Base-by-base conservation (phyloP, 495 filamentous ascomycete species). In the Penicillium angulare region DNA sequence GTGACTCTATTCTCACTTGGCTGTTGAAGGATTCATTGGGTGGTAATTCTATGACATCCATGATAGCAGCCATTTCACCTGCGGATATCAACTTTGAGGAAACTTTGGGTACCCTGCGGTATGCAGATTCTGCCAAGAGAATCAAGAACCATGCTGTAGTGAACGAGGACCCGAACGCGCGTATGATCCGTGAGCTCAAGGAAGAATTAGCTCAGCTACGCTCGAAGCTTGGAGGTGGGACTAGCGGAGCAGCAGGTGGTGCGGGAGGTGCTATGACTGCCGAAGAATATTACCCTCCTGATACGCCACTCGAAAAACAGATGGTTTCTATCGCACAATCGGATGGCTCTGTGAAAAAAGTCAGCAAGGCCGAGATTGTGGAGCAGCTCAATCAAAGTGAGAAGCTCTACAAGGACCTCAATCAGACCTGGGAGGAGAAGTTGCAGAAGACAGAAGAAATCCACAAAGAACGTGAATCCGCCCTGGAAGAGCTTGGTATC, bases 131-230 rank as follows among this genome's bases (percentile, higher is more conserved):
- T 6, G 93, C 93, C 18, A 99, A 99, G 72, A 83, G 93, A 56
- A 99, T 99, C 77, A 97, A 97, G 89, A 97, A 99, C 72, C 95
- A 99, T 66, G 93, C 93, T 31, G 95, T 99, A 22, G 88, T 99
- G 66, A 99, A 99, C 74, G 93, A 99, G 64, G 93, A 97, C 73
- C 90, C 93, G 34, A 99, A 99, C 64, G 93, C 93, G 52, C 85
- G 92, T 49, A 99, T 99, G 93, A 97, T 99, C 50, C 80, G 93
- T 59, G 93, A 99, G 60, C 73, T 99, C 48, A 99, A 97, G 67
- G 93, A 99, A 63, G 93, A 99, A 60, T 69, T 99, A 52, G 82
- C 89, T 4, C 78, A 93, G 44, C 75, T 99, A 24, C 79, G 93
- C 56, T 86, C 88, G 56, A 97, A 97, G 63, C 79, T 99, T 12